phyloP scores from a whole-genome alignment of 805 yeast genomes.

The Teunomyces kruisii region DNA sequence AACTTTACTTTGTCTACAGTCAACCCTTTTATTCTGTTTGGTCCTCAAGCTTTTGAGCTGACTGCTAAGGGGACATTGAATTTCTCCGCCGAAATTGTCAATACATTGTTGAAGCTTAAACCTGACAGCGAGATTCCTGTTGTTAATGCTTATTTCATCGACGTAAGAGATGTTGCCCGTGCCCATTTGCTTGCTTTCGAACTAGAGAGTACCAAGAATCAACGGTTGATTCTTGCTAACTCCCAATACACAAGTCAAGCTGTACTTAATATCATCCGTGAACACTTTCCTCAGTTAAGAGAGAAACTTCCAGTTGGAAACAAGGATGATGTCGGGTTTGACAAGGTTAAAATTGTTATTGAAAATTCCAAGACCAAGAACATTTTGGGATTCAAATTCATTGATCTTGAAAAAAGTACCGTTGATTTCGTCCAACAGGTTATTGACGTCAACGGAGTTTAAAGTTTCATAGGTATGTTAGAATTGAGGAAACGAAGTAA shows the following conservation, averaged over 20 bases:
- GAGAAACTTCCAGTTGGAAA: background rate
- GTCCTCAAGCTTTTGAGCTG: conserved; percentile 50
- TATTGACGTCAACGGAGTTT: background rate
- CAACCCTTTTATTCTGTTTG: conserved; percentile 58
- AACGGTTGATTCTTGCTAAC: too few species aligned
- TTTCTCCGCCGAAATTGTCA: conserved; percentile 40
- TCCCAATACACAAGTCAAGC: too few species aligned
- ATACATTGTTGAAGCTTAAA: conserved; percentile 33
- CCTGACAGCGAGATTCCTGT: conserved; percentile 14
- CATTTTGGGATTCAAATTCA: conserved; percentile 16
- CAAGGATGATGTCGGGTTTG: background rate
- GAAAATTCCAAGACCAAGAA: conserved; percentile 15
- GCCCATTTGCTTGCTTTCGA: conserved; percentile 26
- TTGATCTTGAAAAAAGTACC: conserved; percentile 14
- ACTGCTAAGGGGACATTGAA: conserved; percentile 34
- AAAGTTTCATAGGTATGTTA: too few species aligned
- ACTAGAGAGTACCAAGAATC: too few species aligned
- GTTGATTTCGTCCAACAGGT: conserved; percentile 8
- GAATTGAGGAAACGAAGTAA: too few species aligned
- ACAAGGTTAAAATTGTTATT: background rate
- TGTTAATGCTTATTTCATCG: conserved; percentile 30
- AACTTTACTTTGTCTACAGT: conserved; percentile 46
- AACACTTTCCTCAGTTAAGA: too few species aligned
- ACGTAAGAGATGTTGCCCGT: conserved; percentile 48
- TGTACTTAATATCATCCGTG: too few species aligned